Evolutionary conservation across 2,329 filamentous ascomycete genomes (phyloP).

Genomic region (Sporothrix variecibatus): DNA sequence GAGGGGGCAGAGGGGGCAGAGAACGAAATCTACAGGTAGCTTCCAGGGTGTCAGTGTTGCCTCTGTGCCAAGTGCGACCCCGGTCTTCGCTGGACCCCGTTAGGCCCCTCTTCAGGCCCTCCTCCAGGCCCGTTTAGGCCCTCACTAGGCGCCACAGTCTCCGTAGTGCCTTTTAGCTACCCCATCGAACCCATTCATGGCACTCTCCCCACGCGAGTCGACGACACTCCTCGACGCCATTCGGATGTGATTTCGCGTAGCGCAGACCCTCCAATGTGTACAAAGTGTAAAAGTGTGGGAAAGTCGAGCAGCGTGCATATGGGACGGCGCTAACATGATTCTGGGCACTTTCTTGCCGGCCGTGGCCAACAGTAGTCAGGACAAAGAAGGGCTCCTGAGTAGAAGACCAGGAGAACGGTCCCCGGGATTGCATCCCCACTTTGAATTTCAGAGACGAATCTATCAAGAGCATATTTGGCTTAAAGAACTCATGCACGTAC

Average conservation of each 20-base stretch:
- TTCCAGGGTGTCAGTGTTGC: background rate
- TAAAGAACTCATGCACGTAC: too few relatives aligned
- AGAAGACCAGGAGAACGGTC: background rate
- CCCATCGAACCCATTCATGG: too few relatives aligned
- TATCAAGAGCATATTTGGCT: too few relatives aligned
- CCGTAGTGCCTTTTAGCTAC: background rate
- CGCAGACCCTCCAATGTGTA: background rate
- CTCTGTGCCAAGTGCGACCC: background rate
- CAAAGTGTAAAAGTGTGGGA: too few relatives aligned
- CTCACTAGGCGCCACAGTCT: constrained; percentile 3
- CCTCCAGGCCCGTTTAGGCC: background rate
- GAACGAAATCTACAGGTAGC: background rate
- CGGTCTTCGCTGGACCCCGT: background rate
- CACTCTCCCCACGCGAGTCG: background rate
- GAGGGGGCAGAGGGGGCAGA: too few relatives aligned
- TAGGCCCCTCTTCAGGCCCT: background rate
- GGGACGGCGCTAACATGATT: constrained; percentile 15
- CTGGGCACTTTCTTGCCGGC: background rate
- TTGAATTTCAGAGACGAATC: background rate
- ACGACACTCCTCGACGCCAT: background rate
- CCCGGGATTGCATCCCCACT: constrained; percentile 7
- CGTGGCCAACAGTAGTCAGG: background rate
- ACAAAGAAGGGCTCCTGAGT: background rate
- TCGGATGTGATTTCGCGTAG: constrained; percentile 19
- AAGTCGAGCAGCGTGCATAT: background rate